Base-by-base conservation (phyloP, 2,329 filamentous ascomycete genomes). In the Botrytis deweyae region DNA sequence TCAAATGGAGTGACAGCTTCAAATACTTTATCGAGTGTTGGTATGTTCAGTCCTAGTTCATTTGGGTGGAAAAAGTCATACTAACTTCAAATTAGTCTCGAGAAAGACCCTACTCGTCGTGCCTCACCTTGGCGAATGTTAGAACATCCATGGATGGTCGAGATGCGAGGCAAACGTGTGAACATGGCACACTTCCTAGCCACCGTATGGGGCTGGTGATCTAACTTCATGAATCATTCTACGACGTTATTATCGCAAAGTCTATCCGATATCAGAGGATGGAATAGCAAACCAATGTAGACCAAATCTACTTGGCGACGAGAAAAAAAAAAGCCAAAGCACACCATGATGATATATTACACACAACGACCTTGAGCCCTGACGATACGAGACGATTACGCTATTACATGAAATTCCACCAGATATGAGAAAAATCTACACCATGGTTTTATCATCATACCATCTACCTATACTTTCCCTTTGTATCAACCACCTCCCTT, bases 11-110 rank as follows among this genome's bases (percentile, higher is more conserved):
- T 78, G 93, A 97, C 79, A 97, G 93, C 81, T 98, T 99, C 84
- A 99, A 99, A 83, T 98, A 98, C 82, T 99, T 99, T 80, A 98
- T 99, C 79, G 95, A 98, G 84, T 98, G 95, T 89, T 98, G 96
- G 95, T 98, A 89, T 82, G 93, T 91, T 72, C 29, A 63, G 12
- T 3, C 46, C 44, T 65, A 61, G 61, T 81, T 7, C 10, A 55
- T 52, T n/a, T n/a, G 12, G 20, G 22, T 38, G 20, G 46, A 69
- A 76, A 68, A 78, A 72, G 22, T 38, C 71, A 61, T 36, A 52
- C 67, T 76, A 70, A 72, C 68, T 46, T 62, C 58, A 46, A 42
- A 67, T 42, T 8, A 98, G 96, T 85, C 88, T 99, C 74, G 96
- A 99, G 83, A 99, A 99, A 84, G 94, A 98, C 79, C 91, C 93